Percentiles rank a stretch among this genome's conserved stretches.
Evolutionary conservation across 805 yeast species (phyloP).

Genomic region (Pichia nanzhaoensis): DNA sequence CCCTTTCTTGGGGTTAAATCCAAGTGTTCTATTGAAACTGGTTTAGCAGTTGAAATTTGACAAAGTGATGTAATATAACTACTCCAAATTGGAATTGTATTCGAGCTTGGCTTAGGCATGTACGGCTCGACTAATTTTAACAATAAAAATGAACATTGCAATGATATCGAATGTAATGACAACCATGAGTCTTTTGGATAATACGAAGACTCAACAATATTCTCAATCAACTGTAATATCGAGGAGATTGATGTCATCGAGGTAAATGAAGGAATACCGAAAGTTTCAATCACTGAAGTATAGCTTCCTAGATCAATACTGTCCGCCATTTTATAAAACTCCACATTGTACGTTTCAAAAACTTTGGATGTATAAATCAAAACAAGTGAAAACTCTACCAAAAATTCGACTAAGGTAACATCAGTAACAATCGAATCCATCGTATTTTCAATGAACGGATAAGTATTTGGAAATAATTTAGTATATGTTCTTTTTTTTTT

Average conservation of each 20-base stretch:
- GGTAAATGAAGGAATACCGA: slow-evolving; percentile 7
- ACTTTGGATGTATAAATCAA: slow-evolving; percentile 46
- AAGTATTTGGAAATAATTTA: slow-evolving; percentile 56
- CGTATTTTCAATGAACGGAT: slow-evolving; percentile 58
- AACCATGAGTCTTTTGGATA: slow-evolving; percentile 72
- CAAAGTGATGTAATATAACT: slow-evolving; percentile 53
- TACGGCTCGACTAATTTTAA: slow-evolving; percentile 32
- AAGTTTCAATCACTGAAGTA: slow-evolving; percentile 4
- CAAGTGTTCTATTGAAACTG: slow-evolving; percentile 62
- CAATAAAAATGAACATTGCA: slow-evolving; percentile 17
- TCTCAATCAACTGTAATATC: slow-evolving; percentile 39
- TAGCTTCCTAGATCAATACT: not conserved
- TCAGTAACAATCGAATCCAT: slow-evolving; percentile 72
- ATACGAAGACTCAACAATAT: slow-evolving; percentile 37
- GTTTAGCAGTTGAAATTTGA: slow-evolving; percentile 56
- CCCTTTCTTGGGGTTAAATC: slow-evolving; percentile 70
- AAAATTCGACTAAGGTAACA: slow-evolving; percentile 60
- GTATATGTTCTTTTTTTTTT: slow-evolving; percentile 60
- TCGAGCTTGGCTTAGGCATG: slow-evolving; percentile 45
- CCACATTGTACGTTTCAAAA: slow-evolving; percentile 5
- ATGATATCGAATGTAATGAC: slow-evolving; percentile 51
- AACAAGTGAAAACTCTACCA: slow-evolving; percentile 63
- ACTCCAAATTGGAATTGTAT: slow-evolving; percentile 48
- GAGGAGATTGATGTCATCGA: slow-evolving; percentile 10
- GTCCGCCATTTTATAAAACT: slow-evolving; percentile 1